Conservation (phyloP, 208 protist species). For the Eutreptiella sp. region DNA sequence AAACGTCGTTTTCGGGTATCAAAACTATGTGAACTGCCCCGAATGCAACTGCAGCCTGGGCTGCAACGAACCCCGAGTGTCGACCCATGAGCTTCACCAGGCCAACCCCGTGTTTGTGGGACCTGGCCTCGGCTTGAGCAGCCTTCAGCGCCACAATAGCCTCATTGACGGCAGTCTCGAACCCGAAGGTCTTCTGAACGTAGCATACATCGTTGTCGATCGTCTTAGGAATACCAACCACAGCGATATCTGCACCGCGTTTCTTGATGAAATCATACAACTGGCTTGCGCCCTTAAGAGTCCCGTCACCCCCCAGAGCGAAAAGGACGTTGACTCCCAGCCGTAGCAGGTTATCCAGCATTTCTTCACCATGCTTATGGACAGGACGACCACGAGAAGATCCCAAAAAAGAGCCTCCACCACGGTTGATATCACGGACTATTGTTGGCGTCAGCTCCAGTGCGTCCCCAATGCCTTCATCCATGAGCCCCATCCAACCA, state of each 20-base stretch:
- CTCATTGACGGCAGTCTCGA: conserved; percentile 86
- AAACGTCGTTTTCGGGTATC: conserved; percentile 76
- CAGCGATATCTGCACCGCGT: conserved; percentile 67
- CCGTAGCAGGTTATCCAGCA: conserved; percentile 74
- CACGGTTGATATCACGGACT: conserved; percentile 76
- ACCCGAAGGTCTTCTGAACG: conserved; percentile 85
- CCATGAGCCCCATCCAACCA: conserved; percentile 81
- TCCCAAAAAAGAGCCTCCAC: conserved; percentile 82
- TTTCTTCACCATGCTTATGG: too few species aligned
- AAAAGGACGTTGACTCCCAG: conserved; percentile 81
- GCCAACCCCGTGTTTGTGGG: conserved; percentile 75
- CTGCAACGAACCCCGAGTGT: conserved; percentile 85
- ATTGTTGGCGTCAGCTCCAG: conserved; percentile 64
- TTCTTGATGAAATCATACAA: too few species aligned
- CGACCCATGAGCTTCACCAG: conserved; percentile 92
- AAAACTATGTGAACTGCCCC: conserved; percentile 82
- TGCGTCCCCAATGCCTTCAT: conserved; percentile 69
- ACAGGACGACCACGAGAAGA: conserved; percentile 73
- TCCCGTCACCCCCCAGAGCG: conserved; percentile 86
- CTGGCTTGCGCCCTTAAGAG: conserved; percentile 78
- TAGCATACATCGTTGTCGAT: conserved; percentile 92
- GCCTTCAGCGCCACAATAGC: conserved; percentile 69
- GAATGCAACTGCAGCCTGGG: conserved; percentile 75
- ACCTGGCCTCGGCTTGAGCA: conserved; percentile 79
- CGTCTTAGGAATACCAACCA: conserved; percentile 88